Evolutionary conservation across 139 green algal species (phyloP).

Genomic region (Micractinium sp.): DNA sequence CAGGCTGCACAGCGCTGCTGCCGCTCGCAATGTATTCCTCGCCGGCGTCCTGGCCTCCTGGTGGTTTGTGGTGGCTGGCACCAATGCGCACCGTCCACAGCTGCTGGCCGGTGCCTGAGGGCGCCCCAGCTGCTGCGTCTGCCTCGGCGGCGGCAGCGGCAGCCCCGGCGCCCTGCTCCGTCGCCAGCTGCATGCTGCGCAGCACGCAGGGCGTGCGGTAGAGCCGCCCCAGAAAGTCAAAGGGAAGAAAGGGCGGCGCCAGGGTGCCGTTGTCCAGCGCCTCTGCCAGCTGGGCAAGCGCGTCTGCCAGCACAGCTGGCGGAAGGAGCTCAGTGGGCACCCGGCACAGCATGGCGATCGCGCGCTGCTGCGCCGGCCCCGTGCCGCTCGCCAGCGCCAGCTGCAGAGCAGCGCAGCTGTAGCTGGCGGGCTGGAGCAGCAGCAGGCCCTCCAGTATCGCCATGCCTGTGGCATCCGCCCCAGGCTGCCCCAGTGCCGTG

Average conservation of each 20-base stretch:
- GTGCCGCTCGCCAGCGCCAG: conserved; percentile 29
- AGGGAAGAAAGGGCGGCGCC: conserved; percentile 18
- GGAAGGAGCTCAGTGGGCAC: conserved; percentile 40
- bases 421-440: conserved; percentile 29
- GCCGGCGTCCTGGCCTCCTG: background rate
- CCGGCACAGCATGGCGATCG: conserved; percentile 38
- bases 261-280: conserved; percentile 7
- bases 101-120: background rate
- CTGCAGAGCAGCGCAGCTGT: conserved; percentile 38
- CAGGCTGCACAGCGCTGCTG: background rate
- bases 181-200: background rate
- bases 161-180: background rate
- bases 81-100: background rate
- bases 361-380: background rate
- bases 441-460: conserved; percentile 49
- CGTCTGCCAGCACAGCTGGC: conserved; percentile 17
- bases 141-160: background rate
- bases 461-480: conserved; percentile 8
- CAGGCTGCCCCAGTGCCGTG: conserved; percentile 29
- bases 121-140: background rate
- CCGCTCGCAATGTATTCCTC: background rate
- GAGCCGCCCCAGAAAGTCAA: conserved; percentile 21
- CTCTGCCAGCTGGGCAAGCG: conserved; percentile 30
- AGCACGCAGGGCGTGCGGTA: conserved; percentile 13
- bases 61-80: background rate